phyloP scores from a whole-genome alignment of 2,329 filamentous ascomycete species.

The Colletotrichum tanaceti region DNA sequence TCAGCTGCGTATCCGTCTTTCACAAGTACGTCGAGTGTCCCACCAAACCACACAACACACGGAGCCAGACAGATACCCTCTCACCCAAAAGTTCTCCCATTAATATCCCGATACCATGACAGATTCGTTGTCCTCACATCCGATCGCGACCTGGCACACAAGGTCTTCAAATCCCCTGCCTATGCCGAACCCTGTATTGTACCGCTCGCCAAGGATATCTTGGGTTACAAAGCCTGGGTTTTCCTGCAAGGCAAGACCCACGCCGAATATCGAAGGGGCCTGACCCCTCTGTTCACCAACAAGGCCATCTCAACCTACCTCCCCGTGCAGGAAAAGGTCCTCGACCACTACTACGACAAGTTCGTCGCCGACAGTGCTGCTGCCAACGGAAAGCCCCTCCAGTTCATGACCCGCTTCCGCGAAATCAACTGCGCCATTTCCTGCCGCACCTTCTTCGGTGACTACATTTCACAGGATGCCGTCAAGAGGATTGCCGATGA shows the following conservation, averaged over 20 bases:
- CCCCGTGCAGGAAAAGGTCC: slow-evolving; percentile 78
- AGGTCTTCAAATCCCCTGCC: slow-evolving; percentile 82
- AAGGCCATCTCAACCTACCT: slow-evolving; percentile 77
- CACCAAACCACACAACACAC: no score
- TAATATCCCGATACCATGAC: background rate
- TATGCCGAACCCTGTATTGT: slow-evolving; percentile 84
- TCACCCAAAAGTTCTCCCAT: no score
- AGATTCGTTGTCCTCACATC: slow-evolving; percentile 85
- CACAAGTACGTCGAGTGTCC: slow-evolving; percentile 71
- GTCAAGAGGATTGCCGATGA: slow-evolving; percentile 82
- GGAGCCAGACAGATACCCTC: no score
- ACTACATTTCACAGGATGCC: slow-evolving; percentile 79
- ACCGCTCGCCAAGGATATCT: slow-evolving; percentile 78
- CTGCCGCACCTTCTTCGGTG: slow-evolving; percentile 73
- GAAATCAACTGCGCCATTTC: slow-evolving; percentile 84
- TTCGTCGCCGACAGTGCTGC: slow-evolving; percentile 70
- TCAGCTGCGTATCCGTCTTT: slow-evolving; percentile 86
- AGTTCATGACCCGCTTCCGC: slow-evolving; percentile 79
- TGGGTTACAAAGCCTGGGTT: slow-evolving; percentile 80
- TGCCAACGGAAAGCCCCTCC: slow-evolving; percentile 66
- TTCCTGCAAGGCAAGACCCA: slow-evolving; percentile 82
- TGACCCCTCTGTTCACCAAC: slow-evolving; percentile 80
- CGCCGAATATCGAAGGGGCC: slow-evolving; percentile 80
- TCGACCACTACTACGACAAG: slow-evolving; percentile 74
- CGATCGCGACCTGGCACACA: slow-evolving; percentile 81